Evolutionary conservation across 2,329 filamentous ascomycete genomes (phyloP), one percentile per base, ranked within the genome.

Genomic region (Acarospora socialis): DNA sequence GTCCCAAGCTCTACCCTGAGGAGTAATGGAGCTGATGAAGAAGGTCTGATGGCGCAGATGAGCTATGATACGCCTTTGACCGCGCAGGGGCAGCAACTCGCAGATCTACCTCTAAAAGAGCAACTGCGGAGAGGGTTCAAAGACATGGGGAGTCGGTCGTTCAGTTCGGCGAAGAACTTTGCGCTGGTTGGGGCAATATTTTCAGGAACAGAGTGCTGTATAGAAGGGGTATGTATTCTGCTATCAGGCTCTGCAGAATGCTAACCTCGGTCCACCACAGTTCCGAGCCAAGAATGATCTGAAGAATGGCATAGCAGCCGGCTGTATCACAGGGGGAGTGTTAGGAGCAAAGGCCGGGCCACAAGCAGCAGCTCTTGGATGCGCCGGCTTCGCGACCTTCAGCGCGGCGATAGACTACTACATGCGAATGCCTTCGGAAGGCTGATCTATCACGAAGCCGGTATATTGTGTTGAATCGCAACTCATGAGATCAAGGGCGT

Each of bases 21-120:
- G 15, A 5, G 10, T 25, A 26, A 9, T 12, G 20, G 23, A 24
- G 19, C 18, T 12, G 16, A 19, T 4, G 14, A 25, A 2, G 17
- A 33, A 21, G 13, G 22, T 33, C 18, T n/a, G n/a, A n/a, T n/a
- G n/a, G n/a, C 32, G 30, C 41, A 92, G 83, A 98, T 98, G 90
- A 79, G 83, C 58, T 98, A 98, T 70, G 90, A 98, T 54, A 94
- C 86, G 0, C 81, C 87, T 37, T 77, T 84, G 58, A 78, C 65
- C 21, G 55, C 64, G 46, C 58, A 66, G 48, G 57, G 63, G n/a
- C 57, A 58, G 34, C 62, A 64, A 37, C 60, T 75, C 43, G 55
- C 66, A 38, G 61, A 68, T 41, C 73, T 98, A 13, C 86, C 90
- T 17, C 67, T 87, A 42, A 71, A 75, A 27, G 73, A 93, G 54